A percentile compares a stretch with the other conserved stretches of the same genome.
These are phyloP conservation scores for Kernera saxatilis DNA, from an alignment of 345 rosid species.

Conservation along the genomic window DNA sequence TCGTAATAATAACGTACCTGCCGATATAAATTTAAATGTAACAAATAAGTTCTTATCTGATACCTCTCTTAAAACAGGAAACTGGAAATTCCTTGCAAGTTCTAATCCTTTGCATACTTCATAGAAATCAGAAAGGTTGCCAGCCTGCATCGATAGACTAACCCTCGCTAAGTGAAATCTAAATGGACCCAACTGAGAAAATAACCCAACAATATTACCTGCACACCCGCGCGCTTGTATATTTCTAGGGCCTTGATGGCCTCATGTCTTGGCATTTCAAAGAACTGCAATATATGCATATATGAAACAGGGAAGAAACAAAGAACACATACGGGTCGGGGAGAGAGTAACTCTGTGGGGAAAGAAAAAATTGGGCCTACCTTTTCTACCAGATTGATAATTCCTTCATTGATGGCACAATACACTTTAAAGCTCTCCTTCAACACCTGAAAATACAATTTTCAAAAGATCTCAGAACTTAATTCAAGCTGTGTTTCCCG, in stretches of 20 bases:
- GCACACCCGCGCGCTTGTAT: conserved; percentile 69
- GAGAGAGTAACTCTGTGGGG: conserved; percentile 11
- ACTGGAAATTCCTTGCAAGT: conserved; percentile 89
- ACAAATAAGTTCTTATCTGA: not conserved
- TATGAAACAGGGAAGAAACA: not conserved
- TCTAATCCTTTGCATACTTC: conserved; percentile 81
- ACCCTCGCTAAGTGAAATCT: not conserved
- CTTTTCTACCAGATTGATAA: conserved; percentile 89
- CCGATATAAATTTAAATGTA: not conserved
- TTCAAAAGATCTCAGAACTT: not conserved
- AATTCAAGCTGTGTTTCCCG: not conserved
- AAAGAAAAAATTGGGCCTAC: conserved; percentile 27
- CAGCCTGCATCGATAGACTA: conserved; percentile 47
- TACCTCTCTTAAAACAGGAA: conserved; percentile 84
- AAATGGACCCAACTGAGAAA: not conserved
- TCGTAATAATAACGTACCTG: not conserved
- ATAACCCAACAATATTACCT: conserved; percentile 39
- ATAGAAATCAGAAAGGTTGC: conserved; percentile 69
- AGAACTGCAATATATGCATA: conserved; percentile 42
- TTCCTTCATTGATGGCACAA: conserved; percentile 86
- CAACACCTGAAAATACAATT: conserved; percentile 53
- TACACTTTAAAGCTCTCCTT: conserved; percentile 89
- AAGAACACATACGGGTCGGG: not conserved
- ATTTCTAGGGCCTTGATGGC: conserved; percentile 59
- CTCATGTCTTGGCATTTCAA: conserved; percentile 71